Base-by-base conservation (phyloP, 2,329 filamentous ascomycete species). In the Xylaria sp. region DNA sequence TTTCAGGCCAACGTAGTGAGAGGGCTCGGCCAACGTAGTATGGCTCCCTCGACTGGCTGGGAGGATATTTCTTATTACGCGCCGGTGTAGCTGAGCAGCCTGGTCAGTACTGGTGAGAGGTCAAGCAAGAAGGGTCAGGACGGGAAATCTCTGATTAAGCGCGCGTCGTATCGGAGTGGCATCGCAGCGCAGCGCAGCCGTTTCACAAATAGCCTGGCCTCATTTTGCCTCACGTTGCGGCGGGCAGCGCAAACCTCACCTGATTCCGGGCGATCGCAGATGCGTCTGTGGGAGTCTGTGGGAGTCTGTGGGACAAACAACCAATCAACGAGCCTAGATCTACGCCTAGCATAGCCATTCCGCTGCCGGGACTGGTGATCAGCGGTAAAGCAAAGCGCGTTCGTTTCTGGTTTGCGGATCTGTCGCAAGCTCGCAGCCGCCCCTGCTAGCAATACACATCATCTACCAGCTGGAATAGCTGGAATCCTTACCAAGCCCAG, bases 381-480 rank as follows among this genome's bases (percentile, higher is more conserved):
- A 54, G 64, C 69, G 62, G 60, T 60, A 71, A 72, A 74, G 73
- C 72, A 73, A 68, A 69, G 59, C 63, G 66, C 70, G 65, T 69
- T 71, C 70, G 77, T 78, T 77, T 79, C 76, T 73, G 75, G 75
- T 73, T 60, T 75, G 78, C 74, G 75, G 77, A 79, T 78, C 72
- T 72, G 77, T 79, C 75, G 74, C 78, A 79, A 75, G 54, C 54
- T 79, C 75, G 74, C 77, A 78, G 74, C 53, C 70, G 75, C 54
- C 70, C 69, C 67, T 68, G 55, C 40, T 25, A 27, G 61, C 58
- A 60, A 61, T 66, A 57, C 70, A 51, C 60, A 67, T 65, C 53
- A 63, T 72, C 32, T 10, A 10, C 6, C 65, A 58, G 55, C 55
- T 42, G 54, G 37, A 27, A 44, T 5, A 42, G 40, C 40, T 42